phyloP scores from a whole-genome alignment of 352 stramenopile species.

The Phytophthora europaea region DNA sequence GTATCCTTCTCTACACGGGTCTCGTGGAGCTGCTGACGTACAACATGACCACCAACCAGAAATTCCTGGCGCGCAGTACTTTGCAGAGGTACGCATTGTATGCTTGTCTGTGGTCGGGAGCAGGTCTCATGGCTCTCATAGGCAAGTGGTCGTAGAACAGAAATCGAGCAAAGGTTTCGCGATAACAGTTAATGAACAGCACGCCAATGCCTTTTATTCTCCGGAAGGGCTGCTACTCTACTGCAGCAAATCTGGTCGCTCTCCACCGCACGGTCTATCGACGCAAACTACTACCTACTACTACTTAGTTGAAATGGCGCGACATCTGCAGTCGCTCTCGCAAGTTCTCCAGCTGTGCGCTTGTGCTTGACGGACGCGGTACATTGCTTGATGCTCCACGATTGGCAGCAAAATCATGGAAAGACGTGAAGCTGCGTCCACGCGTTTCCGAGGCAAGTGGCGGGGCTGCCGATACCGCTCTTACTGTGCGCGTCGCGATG shows the following conservation, averaged over 20 bases:
- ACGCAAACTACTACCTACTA: slow-evolving; percentile 11
- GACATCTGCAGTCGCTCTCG: slow-evolving; percentile 46
- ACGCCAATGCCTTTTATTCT: neutral
- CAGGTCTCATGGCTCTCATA: slow-evolving; percentile 68
- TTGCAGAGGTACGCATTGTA: slow-evolving; percentile 53
- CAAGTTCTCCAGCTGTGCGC: slow-evolving; percentile 36
- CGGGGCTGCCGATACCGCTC: slow-evolving; percentile 31
- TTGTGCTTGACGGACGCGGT: slow-evolving; percentile 33
- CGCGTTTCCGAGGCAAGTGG: slow-evolving; percentile 32
- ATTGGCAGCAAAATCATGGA: slow-evolving; percentile 50
- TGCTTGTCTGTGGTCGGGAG: slow-evolving; percentile 52
- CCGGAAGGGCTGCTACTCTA: neutral
- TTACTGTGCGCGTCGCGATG: slow-evolving; percentile 18
- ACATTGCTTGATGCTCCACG: slow-evolving; percentile 29
- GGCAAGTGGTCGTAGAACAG: slow-evolving; percentile 65
- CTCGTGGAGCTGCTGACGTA: slow-evolving; percentile 76
- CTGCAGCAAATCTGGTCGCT: neutral
- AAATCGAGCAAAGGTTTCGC: neutral
- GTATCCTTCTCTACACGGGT: slow-evolving; percentile 78
- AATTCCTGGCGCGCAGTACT: slow-evolving; percentile 48
- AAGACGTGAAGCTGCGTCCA: slow-evolving; percentile 60
- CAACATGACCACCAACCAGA: slow-evolving; percentile 72
- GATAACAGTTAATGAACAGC: neutral
- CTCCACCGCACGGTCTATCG: slow-evolving; percentile 11
- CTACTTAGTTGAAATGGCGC: slow-evolving; percentile 39